phyloP scores from a whole-genome alignment of 768 basidiomycete genomes.

The Podaxis sp. region DNA sequence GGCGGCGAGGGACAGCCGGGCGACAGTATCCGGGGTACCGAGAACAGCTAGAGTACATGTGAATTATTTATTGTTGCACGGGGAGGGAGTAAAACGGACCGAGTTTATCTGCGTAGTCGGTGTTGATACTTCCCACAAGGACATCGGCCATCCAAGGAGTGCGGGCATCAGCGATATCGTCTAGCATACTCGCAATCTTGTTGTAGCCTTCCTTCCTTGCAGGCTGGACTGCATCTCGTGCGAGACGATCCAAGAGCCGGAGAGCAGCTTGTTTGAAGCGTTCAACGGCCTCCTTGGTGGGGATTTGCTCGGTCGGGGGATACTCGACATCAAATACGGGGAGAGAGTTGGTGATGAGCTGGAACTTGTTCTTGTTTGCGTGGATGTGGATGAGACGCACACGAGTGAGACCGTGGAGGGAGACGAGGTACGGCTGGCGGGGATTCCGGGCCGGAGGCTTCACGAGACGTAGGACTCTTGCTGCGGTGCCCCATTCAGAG shows the following conservation, averaged over 20 bases:
- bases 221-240: conserved; percentile 45
- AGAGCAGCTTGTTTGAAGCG: conserved; percentile 71
- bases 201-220: conserved; percentile 64
- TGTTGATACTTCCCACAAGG: conserved; percentile 61
- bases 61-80: neutral
- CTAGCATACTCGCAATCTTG: conserved; percentile 70
- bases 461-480: conserved; percentile 69
- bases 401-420: conserved; percentile 71
- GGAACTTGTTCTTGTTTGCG: conserved; percentile 25
- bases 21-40: conserved; percentile 55
- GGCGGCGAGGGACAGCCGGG: conserved; percentile 65
- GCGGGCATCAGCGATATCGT: conserved; percentile 63
- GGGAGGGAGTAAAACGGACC: conserved; percentile 40
- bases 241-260: conserved; percentile 65
- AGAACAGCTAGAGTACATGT: conserved; percentile 49
- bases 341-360: conserved; percentile 29
- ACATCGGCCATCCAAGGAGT: conserved; percentile 80
- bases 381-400: conserved; percentile 47
- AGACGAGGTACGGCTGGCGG: conserved; percentile 64
- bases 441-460: conserved; percentile 56
- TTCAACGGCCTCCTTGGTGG: conserved; percentile 54
- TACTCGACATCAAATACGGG: conserved; percentile 47
- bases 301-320: conserved; percentile 43
- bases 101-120: conserved; percentile 70
- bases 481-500: conserved; percentile 65